Evolutionary conservation across 2,329 filamentous ascomycete genomes (phyloP).

Genomic region (Penicillium sp.): DNA sequence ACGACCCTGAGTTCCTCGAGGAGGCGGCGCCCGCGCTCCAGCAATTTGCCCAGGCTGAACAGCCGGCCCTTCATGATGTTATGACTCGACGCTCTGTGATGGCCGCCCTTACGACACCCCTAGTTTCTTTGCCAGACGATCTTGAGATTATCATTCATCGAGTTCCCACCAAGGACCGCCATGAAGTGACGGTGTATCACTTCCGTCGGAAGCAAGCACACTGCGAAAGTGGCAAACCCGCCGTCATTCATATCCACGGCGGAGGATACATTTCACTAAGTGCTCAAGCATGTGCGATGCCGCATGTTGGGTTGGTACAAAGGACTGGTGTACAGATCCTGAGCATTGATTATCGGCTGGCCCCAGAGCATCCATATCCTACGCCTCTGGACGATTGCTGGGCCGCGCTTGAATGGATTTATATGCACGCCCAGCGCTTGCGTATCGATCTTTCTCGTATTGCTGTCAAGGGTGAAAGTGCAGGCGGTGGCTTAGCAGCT

Average conservation of each 20-base stretch:
- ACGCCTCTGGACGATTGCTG: conserved; percentile 43
- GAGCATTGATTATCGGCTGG: conserved; percentile 44
- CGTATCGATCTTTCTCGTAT: conserved; percentile 51
- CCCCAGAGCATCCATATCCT: conserved; percentile 44
- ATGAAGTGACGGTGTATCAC: conserved; percentile 13
- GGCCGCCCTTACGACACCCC: neutral
- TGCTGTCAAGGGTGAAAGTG: conserved; percentile 56
- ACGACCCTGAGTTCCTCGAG: conserved; percentile 12
- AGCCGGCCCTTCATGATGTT: conserved; percentile 7
- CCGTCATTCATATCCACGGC: conserved; percentile 42
- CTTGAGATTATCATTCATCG: conserved; percentile 12
- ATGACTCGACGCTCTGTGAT: conserved; percentile 1
- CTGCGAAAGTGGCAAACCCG: conserved; percentile 15
- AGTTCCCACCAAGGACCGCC: neutral
- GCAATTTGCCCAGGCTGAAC: neutral
- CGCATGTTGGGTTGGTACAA: conserved; percentile 26
- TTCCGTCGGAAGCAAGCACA: conserved; percentile 2
- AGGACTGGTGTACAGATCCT: conserved; percentile 33
- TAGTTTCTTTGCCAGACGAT: conserved; percentile 4
- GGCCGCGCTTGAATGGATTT: conserved; percentile 35
- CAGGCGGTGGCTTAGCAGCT: conserved; percentile 58
- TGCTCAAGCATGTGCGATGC: conserved; percentile 23
- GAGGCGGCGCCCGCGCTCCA: conserved; percentile 9
- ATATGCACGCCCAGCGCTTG: conserved; percentile 29
- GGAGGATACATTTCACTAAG: conserved; percentile 41